Evolutionary conservation across 179 eudicot genomes (phyloP).

Genomic region (Spergularia azorica): DNA sequence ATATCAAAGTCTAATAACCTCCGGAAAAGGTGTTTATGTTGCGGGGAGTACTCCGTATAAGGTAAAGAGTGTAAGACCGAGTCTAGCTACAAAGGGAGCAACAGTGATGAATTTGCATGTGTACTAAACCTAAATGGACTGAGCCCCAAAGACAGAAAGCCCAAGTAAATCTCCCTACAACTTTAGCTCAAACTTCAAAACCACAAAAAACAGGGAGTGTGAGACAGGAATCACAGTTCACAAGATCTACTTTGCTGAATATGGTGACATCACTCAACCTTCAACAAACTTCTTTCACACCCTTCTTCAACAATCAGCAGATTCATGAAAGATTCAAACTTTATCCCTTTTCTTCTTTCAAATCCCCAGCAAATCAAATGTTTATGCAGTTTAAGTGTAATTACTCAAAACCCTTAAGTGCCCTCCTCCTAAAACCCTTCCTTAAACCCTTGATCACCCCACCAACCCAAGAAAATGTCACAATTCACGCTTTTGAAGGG

Average conservation of each 20-base stretch:
- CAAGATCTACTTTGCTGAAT: neutral
- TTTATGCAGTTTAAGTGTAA: neutral
- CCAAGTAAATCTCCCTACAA: neutral
- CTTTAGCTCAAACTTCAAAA: neutral
- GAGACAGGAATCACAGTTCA: neutral
- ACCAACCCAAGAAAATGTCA: neutral
- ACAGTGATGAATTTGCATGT: no score
- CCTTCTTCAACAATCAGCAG: slow-evolving; percentile 9
- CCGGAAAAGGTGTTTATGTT: no score
- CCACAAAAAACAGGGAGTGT: neutral
- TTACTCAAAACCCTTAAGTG: slow-evolving; percentile 3
- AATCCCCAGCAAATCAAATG: neutral
- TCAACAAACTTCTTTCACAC: neutral
- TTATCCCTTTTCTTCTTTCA: neutral
- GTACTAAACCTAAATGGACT: no score
- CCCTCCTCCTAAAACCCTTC: slow-evolving; percentile 11
- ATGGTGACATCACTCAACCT: neutral
- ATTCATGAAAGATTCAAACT: neutral
- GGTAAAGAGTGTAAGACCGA: no score
- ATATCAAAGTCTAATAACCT: no score
- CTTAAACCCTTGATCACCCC: slow-evolving; percentile 12
- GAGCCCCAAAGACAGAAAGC: neutral
- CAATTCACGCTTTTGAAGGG: neutral
- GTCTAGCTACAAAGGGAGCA: no score
- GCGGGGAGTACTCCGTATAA: no score